Percentiles rank a stretch among this genome's conserved stretches.
Conservation (phyloP, 2,329 filamentous ascomycete genomes). For the Neurospora sp. region DNA sequence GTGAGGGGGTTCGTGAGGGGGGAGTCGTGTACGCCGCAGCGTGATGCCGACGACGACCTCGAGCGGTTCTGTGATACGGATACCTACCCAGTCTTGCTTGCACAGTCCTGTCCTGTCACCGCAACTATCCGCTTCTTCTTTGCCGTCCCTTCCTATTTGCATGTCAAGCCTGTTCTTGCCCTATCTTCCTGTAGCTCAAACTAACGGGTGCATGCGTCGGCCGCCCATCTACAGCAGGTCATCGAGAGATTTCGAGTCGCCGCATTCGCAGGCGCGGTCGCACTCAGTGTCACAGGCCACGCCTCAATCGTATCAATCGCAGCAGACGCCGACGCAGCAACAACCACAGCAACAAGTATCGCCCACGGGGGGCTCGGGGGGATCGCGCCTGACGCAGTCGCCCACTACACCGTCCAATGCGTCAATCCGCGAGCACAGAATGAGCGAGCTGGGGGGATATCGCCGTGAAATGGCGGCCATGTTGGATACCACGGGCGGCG, state of each 20-base stretch:
- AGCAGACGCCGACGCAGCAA: conserved; percentile 5
- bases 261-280: background rate
- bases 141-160: conserved; percentile 1
- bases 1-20: background rate
- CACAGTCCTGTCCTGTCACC: conserved; percentile 17
- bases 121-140: conserved; percentile 12
- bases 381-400: conserved; percentile 33
- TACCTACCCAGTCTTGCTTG: conserved; percentile 7
- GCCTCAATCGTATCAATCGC: background rate
- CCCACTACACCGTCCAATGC: conserved; percentile 32
- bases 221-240: conserved; percentile 19
- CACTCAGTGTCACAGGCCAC: background rate
- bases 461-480: conserved; percentile 57
- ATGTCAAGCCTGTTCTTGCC: background rate
- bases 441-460: conserved; percentile 57
- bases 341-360: conserved; percentile 36
- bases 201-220: conserved; percentile 22
- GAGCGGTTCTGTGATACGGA: background rate
- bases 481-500: conserved; percentile 48
- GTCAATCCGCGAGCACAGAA: conserved; percentile 44
- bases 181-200: conserved; percentile 10
- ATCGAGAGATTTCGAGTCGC: conserved; percentile 24
- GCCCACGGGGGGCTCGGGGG: conserved; percentile 33
- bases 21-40: too few relatives aligned
- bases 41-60: background rate